Evolutionary conservation across 306 rosid species (phyloP).

Genomic region (Vigna hirtella): DNA sequence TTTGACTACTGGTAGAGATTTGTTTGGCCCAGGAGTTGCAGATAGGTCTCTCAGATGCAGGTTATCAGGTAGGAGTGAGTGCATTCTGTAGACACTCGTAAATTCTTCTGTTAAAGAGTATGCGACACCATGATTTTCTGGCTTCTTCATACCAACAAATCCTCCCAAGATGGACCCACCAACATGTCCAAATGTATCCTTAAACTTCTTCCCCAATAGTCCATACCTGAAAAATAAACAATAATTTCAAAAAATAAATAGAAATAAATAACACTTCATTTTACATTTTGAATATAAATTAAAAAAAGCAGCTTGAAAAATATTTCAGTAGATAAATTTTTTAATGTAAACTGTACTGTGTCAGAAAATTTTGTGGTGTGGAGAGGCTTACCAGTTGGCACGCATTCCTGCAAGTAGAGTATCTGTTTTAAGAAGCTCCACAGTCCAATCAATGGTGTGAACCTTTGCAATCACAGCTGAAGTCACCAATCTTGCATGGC

Average conservation of each 20-base stretch:
- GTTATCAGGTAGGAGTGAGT: conserved; percentile 68
- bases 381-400: conserved; percentile 64
- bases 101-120: conserved; percentile 85
- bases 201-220: conserved; percentile 75
- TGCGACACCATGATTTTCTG: conserved; percentile 81
- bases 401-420: conserved; percentile 76
- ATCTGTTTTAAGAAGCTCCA: conserved; percentile 74
- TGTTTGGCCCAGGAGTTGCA: conserved; percentile 50
- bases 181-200: conserved; percentile 67
- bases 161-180: conserved; percentile 72
- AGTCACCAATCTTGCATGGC: conserved; percentile 74
- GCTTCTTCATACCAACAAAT: conserved; percentile 70
- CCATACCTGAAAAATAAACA: conserved; percentile 62
- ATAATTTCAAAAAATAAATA: too few relatives aligned
- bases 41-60: conserved; percentile 52
- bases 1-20: conserved; percentile 56
- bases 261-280: too few relatives aligned
- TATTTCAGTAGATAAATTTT: too few relatives aligned
- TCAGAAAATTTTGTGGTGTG: too few relatives aligned
- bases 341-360: too few relatives aligned
- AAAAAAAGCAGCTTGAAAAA: too few relatives aligned
- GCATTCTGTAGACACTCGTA: conserved; percentile 79
- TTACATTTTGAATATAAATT: too few relatives aligned
- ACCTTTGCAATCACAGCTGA: conserved; percentile 83
- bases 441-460: conserved; percentile 91